These are phyloP conservation scores for Camelina laxa DNA, from an alignment of 345 rosid genomes.

Conservation along the genomic window DNA sequence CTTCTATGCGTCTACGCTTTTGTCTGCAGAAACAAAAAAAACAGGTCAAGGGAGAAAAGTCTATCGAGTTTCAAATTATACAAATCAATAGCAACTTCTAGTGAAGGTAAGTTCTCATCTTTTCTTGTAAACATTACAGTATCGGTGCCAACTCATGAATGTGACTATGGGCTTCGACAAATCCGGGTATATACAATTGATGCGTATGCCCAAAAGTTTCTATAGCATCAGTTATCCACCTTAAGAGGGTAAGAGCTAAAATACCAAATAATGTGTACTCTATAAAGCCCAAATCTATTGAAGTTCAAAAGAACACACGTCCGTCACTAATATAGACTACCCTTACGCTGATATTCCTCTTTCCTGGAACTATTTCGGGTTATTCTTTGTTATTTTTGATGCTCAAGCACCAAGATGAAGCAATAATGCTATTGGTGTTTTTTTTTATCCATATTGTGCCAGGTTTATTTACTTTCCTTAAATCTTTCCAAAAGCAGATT, in stretches of 20 bases:
- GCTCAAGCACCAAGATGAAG: conserved; percentile 13
- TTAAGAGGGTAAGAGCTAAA: conserved; percentile 12
- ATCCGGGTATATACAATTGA: background rate
- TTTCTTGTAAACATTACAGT: conserved; percentile 2
- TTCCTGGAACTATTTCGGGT: background rate
- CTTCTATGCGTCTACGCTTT: conserved; percentile 89
- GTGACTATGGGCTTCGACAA: background rate
- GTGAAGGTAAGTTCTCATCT: conserved; percentile 7
- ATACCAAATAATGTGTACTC: conserved; percentile 6
- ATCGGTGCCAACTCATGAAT: background rate
- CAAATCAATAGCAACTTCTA: conserved; percentile 22
- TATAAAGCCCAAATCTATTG: background rate
- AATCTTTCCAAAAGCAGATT: background rate
- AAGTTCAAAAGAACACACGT: background rate
- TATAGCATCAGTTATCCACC: conserved; percentile 14
- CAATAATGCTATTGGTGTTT: conserved; percentile 23
- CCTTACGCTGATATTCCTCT: background rate
- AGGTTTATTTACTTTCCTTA: conserved; percentile 4
- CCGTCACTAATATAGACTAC: conserved; percentile 16
- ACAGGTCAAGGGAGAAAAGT: conserved; percentile 22
- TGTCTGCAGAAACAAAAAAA: conserved; percentile 57
- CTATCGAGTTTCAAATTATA: conserved; percentile 2
- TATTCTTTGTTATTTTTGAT: conserved; percentile 7
- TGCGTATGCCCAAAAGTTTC: background rate
- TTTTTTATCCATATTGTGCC: conserved; percentile 6